Base-by-base conservation (phyloP, 2,329 filamentous ascomycete genomes). In the Nemania sp. region DNA sequence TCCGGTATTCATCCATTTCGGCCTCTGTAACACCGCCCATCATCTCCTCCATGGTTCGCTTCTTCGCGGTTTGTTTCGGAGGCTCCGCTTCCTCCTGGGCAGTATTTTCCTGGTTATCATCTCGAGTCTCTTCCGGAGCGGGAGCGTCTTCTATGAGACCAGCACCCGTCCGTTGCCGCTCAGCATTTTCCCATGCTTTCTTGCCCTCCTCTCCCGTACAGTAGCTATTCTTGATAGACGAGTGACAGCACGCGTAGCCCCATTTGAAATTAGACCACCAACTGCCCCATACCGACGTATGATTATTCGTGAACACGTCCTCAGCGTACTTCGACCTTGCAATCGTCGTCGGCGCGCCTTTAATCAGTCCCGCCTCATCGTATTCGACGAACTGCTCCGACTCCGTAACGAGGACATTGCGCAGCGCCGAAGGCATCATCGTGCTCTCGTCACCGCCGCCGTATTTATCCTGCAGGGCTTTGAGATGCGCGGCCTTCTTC, bases 251-350 rank as follows among this genome's bases (percentile, higher is more conserved):
- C 19, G 89, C 83, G 72, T 96, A 99, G 1, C 94, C 94, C 94
- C 94, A 99, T 72, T 88, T 83, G 75, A 97, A 97, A 67, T 90
- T 86, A 48, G 86, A 83, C 94, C 94, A 99, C 94, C 94, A 99
- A 66, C 91, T 96, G 43, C 94, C 94, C 90, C 91, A 99, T 3
- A 96, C 87, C 0, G 88, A 87, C 3, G 84, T 91, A 73, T 99
- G 94, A 67, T 99, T 99, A 76, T 96, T 93, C 70, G 88, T 82
- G 49, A 89, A 76, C 0, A 97, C 80, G 66, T 99, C 91, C 68
- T 99, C 94, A 4, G 86, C 74, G 67, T 99, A 99, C 70, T 97
- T 97, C 34, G 91, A 96, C 70, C 89, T 93, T 45, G 87, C 88
- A 47, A 82, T 81, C 50, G 83, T 83, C 69, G 87, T 89, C 0